Evolutionary conservation across 208 protist species (phyloP), one percentile per base, ranked within the genome.

Genomic region (Acanthamoeba rhysodes): DNA sequence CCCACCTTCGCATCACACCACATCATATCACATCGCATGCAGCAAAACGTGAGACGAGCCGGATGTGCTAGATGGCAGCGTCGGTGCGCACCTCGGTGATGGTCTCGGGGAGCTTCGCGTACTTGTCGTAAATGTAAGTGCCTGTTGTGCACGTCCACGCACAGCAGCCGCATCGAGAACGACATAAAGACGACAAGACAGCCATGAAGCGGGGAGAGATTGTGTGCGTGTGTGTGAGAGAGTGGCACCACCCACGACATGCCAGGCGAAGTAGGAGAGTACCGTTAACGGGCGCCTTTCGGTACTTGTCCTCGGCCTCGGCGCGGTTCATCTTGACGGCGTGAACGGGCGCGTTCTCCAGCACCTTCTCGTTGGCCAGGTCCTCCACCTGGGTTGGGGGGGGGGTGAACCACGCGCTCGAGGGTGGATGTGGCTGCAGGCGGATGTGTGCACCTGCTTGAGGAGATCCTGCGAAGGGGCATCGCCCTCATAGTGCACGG

Each of bases 91-190:
- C 50, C 50, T 55, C 76, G n/a, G 76, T 85, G 45, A 85, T 57
- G n/a, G 34, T 85, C 6, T 85, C 76, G 48, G 76, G 76, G n/a
- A 85, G 41, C 76, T 85, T 85, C 5, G 76, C 76, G 76, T 85
- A 85, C 76, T 85, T 85, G 76, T 85, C 76, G 76, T 85, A 85
- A 41, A 85, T 85, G 76, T 85, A 85, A 41, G 76, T 85, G 34
- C 76, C 76, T 85, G 41, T 2, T 8, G 6, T 9, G 10, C 34
- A 59, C 16, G 16, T 59, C 16, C 16, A 59, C 16, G 55, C 16
- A 20, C 16, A 20, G 7, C 16, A 20, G 16, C 16, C 55, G 55
- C 55, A 59, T 59, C 7, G 16, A 59, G 16, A 59, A 59, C 7
- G 16, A 7, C 7, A 59, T 59, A 59, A 59, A 59, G 7, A 59